Conservation (phyloP, 208 protist genomes). For the Acanthamoeba healyi region DNA sequence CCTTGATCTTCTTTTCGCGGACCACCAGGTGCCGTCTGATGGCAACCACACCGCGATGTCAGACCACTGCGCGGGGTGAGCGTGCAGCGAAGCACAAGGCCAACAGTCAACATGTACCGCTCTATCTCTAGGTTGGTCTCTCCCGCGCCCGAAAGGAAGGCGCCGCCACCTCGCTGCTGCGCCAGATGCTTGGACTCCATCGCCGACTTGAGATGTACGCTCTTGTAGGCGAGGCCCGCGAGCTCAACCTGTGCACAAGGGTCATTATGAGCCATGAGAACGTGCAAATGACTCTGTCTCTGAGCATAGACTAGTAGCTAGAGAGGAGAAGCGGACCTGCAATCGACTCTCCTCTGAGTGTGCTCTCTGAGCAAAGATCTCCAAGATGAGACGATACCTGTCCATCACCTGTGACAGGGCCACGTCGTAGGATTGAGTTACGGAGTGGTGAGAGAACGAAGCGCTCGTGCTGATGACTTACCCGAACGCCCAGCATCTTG, state of each 20-base stretch:
- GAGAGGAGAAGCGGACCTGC: background rate
- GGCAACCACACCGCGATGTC: background rate
- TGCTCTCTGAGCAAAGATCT: conserved; percentile 48
- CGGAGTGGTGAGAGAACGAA: background rate
- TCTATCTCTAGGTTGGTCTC: conserved; percentile 63
- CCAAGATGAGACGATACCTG: conserved; percentile 56
- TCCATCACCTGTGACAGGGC: conserved; percentile 40
- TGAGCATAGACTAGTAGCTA: background rate
- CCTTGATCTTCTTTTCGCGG: conserved; percentile 58
- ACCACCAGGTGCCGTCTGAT: background rate
- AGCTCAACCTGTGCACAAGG: conserved; percentile 8
- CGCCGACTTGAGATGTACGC: conserved; percentile 52
- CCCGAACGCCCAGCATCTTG: conserved; percentile 30
- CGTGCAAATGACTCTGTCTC: background rate
- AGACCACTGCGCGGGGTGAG: too few species aligned
- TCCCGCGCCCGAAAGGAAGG: conserved; percentile 65
- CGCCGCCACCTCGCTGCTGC: conserved; percentile 52
- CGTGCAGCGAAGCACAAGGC: too few species aligned
- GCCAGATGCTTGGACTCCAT: conserved; percentile 55
- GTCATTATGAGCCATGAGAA: background rate
- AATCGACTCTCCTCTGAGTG: conserved; percentile 47
- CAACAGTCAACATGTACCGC: too few species aligned
- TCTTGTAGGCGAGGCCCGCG: conserved; percentile 37
- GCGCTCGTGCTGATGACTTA: background rate
- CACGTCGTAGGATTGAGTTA: background rate